Evolutionary conservation across 352 stramenopile genomes (phyloP).

Genomic region (Pythium phragmiticola): DNA sequence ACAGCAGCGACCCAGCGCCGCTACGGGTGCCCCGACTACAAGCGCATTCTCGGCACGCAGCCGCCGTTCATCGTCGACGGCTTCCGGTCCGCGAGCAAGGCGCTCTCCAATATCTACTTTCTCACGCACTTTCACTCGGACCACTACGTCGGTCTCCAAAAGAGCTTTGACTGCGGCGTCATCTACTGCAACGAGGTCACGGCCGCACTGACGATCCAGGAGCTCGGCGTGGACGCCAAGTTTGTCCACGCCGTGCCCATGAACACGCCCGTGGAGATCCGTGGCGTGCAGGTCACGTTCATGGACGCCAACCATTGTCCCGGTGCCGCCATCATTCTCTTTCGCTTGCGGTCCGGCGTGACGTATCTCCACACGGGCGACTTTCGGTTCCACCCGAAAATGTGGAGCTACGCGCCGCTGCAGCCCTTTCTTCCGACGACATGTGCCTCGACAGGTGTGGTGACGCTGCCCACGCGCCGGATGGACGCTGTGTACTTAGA

Average conservation of each 20-base stretch:
- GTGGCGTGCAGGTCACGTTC: conserved; percentile 92
- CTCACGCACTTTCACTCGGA: conserved; percentile 98
- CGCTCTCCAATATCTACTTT: conserved; percentile 91
- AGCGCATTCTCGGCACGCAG: conserved; percentile 72
- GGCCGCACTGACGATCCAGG: conserved; percentile 88
- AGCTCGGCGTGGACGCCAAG: conserved; percentile 90
- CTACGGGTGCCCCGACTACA: conserved; percentile 67
- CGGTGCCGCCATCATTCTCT: conserved; percentile 94
- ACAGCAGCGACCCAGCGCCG: conserved; percentile 2
- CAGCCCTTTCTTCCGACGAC: conserved; percentile 33
- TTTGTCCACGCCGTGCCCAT: conserved; percentile 91
- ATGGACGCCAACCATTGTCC: conserved; percentile 97
- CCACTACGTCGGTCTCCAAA: conserved; percentile 93
- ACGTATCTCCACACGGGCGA: conserved; percentile 92
- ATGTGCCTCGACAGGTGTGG: conserved; percentile 3
- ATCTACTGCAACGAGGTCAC: conserved; percentile 97
- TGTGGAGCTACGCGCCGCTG: conserved; percentile 62
- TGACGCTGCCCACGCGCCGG: conserved; percentile 29
- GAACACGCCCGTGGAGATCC: conserved; percentile 81
- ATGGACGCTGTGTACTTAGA: conserved; percentile 93
- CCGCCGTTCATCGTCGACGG: conserved; percentile 87
- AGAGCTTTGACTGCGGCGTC: conserved; percentile 87
- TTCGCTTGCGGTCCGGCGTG: conserved; percentile 80
- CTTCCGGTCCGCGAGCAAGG: conserved; percentile 76
- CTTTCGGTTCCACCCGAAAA: conserved; percentile 76